Evolutionary conservation across 768 basidiomycete species (phyloP).

Genomic region (Basidioascus undulatus): DNA sequence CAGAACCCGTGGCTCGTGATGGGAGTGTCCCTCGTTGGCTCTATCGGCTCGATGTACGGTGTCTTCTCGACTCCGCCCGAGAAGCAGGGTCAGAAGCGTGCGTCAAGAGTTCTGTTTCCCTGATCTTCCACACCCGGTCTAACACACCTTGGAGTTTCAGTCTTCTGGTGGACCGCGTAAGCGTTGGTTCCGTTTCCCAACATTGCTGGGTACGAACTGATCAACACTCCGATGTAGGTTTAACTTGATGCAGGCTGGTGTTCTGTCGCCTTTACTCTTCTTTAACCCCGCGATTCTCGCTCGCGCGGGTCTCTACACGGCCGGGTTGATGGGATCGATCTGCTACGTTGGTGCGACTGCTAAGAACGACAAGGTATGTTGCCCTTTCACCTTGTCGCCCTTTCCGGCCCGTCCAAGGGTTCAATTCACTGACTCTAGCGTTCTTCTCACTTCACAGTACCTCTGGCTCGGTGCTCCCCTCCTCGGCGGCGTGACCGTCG

Average conservation of each 20-base stretch:
- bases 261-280: constrained; percentile 73
- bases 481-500: constrained; percentile 66
- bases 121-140: constrained; percentile 26
- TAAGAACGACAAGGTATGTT: constrained; percentile 50
- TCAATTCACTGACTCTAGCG: too few species aligned
- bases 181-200: background rate
- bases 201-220: constrained; percentile 5
- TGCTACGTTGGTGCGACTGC: constrained; percentile 77
- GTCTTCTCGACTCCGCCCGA: constrained; percentile 56
- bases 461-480: constrained; percentile 69
- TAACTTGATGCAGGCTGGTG: constrained; percentile 64
- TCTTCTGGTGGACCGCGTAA: background rate
- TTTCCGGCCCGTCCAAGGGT: too few species aligned
- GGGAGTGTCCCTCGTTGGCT: constrained; percentile 22
- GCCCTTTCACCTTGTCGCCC: too few species aligned
- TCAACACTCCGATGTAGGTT: constrained; percentile 29
- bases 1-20: constrained; percentile 12
- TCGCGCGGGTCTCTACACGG: constrained; percentile 67
- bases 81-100: constrained; percentile 46
- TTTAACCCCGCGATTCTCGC: constrained; percentile 59
- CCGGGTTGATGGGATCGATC: constrained; percentile 61
- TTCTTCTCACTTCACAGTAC: too few species aligned
- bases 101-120: constrained; percentile 15
- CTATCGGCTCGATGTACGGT: constrained; percentile 68
- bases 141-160: too few species aligned